Evolutionary conservation across 257 asterid genomes (phyloP).

Genomic region (Pogostemon cablin): DNA sequence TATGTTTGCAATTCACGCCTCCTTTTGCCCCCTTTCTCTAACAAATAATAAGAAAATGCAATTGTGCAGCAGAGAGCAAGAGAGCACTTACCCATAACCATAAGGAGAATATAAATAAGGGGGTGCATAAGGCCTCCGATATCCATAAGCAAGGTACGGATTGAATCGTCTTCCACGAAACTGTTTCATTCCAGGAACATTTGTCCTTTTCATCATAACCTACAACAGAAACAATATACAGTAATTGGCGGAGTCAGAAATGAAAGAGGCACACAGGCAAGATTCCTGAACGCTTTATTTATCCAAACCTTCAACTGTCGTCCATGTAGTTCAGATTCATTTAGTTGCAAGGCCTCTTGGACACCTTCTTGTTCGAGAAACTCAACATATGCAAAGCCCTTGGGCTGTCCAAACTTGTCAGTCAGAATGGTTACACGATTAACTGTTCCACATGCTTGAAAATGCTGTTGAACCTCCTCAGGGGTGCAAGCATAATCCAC

Average conservation of each 20-base stretch:
- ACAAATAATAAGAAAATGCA: background rate
- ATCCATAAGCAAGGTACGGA: constrained; percentile 65
- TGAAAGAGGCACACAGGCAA: constrained; percentile 7
- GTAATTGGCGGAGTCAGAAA: background rate
- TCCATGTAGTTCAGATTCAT: constrained; percentile 93
- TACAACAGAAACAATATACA: constrained; percentile 31
- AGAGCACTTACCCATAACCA: constrained; percentile 68
- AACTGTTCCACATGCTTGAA: constrained; percentile 93
- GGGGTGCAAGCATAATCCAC: constrained; percentile 99
- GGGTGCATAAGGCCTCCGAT: constrained; percentile 77
- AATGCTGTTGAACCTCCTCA: constrained; percentile 98
- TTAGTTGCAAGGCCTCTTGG: constrained; percentile 86
- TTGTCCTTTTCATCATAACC: constrained; percentile 92
- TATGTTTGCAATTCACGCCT: too few species aligned
- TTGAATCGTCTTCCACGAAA: constrained; percentile 70
- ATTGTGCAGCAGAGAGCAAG: background rate
- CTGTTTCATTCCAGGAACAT: constrained; percentile 98
- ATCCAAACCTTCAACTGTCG: constrained; percentile 83
- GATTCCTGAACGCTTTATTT: background rate
- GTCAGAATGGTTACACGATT: constrained; percentile 93
- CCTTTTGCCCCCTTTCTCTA: too few species aligned
- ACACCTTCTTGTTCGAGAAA: constrained; percentile 83
- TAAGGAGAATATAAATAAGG: constrained; percentile 79
- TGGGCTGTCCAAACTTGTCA: constrained; percentile 98
- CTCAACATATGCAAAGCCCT: constrained; percentile 96